Conservation (phyloP, 805 yeast species). For the Phaffomyces antillensis region DNA sequence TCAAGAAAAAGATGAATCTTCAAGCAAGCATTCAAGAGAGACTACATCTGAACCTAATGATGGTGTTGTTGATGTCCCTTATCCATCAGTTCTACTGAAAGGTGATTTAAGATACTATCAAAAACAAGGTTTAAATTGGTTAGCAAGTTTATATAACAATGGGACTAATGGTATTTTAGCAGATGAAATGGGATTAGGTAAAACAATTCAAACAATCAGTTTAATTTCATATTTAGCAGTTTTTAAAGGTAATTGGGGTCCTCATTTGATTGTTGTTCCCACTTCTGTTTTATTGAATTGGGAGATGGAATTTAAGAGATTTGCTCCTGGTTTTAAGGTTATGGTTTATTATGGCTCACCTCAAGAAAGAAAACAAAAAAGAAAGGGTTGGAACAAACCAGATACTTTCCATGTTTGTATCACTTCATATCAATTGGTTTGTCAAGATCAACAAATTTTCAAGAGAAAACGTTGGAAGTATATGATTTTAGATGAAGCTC, state of each 20-base stretch:
- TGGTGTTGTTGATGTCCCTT: constrained; percentile 63
- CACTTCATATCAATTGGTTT: constrained; percentile 95
- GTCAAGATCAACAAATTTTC: constrained; percentile 92
- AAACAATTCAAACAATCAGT: constrained; percentile 93
- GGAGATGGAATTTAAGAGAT: constrained; percentile 99
- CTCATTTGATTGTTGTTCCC: constrained; percentile 94
- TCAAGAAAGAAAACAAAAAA: constrained; percentile 89
- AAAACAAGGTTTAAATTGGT: constrained; percentile 94
- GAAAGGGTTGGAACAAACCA: constrained; percentile 96
- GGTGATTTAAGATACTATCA: constrained; percentile 88
- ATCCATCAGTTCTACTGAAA: constrained; percentile 61
- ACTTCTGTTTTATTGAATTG: constrained; percentile 96
- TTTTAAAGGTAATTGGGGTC: constrained; percentile 95
- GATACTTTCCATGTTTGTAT: constrained; percentile 95
- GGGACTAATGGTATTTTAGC: constrained; percentile 95
- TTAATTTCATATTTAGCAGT: constrained; percentile 84
- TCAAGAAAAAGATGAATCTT: background rate
- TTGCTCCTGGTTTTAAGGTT: constrained; percentile 97
- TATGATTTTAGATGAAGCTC: constrained; percentile 97
- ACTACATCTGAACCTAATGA: constrained; percentile 19
- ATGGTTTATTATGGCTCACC: constrained; percentile 95
- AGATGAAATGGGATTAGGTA: constrained; percentile 98
- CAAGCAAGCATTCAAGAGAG: constrained; percentile 11
- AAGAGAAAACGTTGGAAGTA: constrained; percentile 91
- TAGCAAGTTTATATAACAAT: constrained; percentile 87